A percentile compares a stretch with the other conserved stretches of the same genome.
phyloP scores from a whole-genome alignment of 805 yeast genomes.

The Ogataea nitratoaversa region DNA sequence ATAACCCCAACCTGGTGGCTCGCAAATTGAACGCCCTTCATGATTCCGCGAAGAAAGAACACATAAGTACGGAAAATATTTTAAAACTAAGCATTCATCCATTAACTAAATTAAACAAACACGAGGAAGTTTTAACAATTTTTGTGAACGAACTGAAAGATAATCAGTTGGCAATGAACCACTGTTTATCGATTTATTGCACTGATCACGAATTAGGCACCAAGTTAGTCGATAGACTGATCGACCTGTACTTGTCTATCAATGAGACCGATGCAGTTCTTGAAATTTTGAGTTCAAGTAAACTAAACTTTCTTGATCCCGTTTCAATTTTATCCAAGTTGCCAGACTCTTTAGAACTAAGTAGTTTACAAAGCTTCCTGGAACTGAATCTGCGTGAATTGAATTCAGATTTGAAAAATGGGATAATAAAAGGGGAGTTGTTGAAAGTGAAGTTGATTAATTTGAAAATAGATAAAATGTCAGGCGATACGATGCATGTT shows the following conservation, averaged over 20 bases:
- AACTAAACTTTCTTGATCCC: constrained; percentile 22
- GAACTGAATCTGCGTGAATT: constrained; percentile 40
- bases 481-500: constrained; percentile 32
- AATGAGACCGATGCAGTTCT: constrained; percentile 23
- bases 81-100: constrained; percentile 52
- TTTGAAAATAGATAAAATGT: constrained; percentile 38
- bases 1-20: constrained; percentile 36
- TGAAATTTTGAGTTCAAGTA: constrained; percentile 24
- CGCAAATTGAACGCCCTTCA: constrained; percentile 14
- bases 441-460: constrained; percentile 48
- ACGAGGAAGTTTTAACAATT: constrained; percentile 59
- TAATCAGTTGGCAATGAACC: constrained; percentile 52
- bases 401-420: constrained; percentile 35
- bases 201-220: constrained; percentile 37
- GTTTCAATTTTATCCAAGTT: constrained; percentile 41
- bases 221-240: constrained; percentile 43
- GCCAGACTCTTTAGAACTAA: constrained; percentile 47
- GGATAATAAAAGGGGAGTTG: constrained; percentile 43
- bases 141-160: constrained; percentile 55
- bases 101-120: constrained; percentile 54
- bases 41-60: constrained; percentile 9
- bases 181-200: constrained; percentile 48
- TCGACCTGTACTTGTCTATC: constrained; percentile 35
- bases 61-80: constrained; percentile 4
- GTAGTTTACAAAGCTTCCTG: constrained; percentile 40